Evolutionary conservation across 2,329 filamentous ascomycete species (phyloP).

Genomic region (Colletotrichum cereale): DNA sequence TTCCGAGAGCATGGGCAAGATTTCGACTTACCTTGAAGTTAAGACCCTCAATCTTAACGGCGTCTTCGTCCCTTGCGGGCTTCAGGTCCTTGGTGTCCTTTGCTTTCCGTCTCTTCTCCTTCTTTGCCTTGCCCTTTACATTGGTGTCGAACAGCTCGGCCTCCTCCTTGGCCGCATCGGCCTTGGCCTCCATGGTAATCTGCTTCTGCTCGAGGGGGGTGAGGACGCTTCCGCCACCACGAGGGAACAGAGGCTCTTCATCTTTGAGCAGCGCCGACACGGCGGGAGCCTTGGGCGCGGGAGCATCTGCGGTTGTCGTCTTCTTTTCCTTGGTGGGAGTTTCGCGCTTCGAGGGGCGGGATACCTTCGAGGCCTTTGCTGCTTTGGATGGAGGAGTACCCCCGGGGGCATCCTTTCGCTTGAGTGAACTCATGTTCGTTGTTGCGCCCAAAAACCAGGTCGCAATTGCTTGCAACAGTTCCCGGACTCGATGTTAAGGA

Average conservation of each 20-base stretch:
- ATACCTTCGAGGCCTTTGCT: conserved; percentile 59
- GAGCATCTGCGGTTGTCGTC: conserved; percentile 44
- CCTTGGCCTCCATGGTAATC: conserved; percentile 92
- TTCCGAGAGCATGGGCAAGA: too few relatives aligned
- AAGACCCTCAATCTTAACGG: conserved; percentile 84
- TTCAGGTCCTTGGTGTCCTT: conserved; percentile 62
- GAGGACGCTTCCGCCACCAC: conserved; percentile 90
- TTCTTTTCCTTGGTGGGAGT: conserved; percentile 50
- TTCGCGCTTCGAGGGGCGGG: conserved; percentile 62
- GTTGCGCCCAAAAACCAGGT: conserved; percentile 30
- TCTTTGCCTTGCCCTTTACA: conserved; percentile 59
- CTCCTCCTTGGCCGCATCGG: conserved; percentile 92
- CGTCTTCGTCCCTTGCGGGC: conserved; percentile 65
- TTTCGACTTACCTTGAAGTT: conserved; percentile 80
- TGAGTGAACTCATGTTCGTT: conserved; percentile 66
- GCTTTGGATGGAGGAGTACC: conserved; percentile 63
- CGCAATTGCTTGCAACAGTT: conserved; percentile 40
- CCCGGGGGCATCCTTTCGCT: conserved; percentile 69
- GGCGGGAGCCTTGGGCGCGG: conserved; percentile 51
- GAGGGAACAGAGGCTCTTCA: conserved; percentile 91
- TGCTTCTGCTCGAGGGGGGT: conserved; percentile 97
- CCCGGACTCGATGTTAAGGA: conserved; percentile 29
- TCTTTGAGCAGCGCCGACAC: conserved; percentile 68
- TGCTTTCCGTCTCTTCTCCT: conserved; percentile 69
- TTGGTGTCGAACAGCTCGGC: conserved; percentile 64